Base-by-base conservation (phyloP, 257 asterid genomes). In the Solanum bulbocastanum region DNA sequence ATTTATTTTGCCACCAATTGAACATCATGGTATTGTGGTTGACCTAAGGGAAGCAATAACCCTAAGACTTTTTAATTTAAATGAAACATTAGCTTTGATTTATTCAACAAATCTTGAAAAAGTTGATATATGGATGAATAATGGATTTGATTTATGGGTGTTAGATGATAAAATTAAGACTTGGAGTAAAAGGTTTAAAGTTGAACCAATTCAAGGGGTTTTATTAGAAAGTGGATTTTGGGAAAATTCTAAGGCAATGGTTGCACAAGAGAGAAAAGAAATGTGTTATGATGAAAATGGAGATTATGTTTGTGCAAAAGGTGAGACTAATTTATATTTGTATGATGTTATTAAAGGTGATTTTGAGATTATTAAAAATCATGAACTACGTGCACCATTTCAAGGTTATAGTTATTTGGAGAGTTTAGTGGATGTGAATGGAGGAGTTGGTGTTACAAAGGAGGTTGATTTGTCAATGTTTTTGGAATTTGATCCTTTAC, bases 121-220 rank as follows among this genome's bases (percentile, higher is more conserved):
- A 81, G 85, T 81, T 81, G 85, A 81, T 81, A 81, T 81, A 16
- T 81, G 85, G 85, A 27, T 81, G 85, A 46, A 81, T 81, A 49
- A 49, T 44, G 85, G 85, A 27, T 81, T 81, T 81, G 85, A 46
- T 81, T 46, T 46, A 81, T 81, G 85, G 85, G 25, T 81, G 25
- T 30, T 81, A 3, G 58, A 46, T 81, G 68, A 46, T 4, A n/a
- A 81, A 14, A 20, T 27, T 30, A 79, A 6, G 4, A 46, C 10
- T 27, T 81, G 85, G 68, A 81, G 0, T 46, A 81, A 13, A 81
- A 27, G 2, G 40, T 46, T 81, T 81, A 81, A 46, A 81, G 68
- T 81, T 46, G 68, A 81, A 81, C 66, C 85, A 2, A 44, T 49
- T 81, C 27, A 81, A 46, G 85, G 85, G 25, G 46, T 81, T 46